These are phyloP conservation scores for Tricholoma matsutake DNA, from an alignment of 768 basidiomycete genomes.

Conservation along the genomic window DNA sequence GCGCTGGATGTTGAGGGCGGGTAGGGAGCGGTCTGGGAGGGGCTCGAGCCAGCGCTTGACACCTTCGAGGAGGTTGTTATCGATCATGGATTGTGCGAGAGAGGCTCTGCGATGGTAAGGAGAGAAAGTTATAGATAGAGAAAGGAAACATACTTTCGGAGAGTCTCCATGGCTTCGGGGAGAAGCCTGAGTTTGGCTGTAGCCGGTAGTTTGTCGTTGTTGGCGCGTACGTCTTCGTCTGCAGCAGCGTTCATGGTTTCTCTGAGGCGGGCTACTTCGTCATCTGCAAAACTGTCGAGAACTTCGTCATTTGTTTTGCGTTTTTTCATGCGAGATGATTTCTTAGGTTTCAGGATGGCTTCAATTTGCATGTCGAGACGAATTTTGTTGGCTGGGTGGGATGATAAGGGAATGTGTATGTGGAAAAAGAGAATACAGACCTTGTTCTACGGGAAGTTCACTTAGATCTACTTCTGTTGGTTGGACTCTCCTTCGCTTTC, in stretches of 20 bases:
- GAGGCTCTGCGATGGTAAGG: conserved; percentile 51
- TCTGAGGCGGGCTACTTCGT: conserved; percentile 85
- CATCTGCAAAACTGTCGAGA: conserved; percentile 85
- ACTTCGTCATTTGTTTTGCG: conserved; percentile 77
- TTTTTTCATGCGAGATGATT: conserved; percentile 63
- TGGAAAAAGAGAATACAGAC: conserved; percentile 35
- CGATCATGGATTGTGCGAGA: conserved; percentile 88
- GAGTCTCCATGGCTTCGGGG: conserved; percentile 86
- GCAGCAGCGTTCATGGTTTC: conserved; percentile 87
- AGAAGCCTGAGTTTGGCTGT: conserved; percentile 80
- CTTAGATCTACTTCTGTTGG: conserved; percentile 63
- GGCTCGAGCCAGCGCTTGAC: conserved; percentile 93
- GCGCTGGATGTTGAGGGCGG: conserved; percentile 93
- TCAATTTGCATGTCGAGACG: conserved; percentile 84
- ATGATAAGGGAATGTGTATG: not conserved
- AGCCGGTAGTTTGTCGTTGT: conserved; percentile 78
- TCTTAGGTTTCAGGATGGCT: conserved; percentile 81
- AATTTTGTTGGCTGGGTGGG: conserved; percentile 61
- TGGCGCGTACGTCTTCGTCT: conserved; percentile 78
- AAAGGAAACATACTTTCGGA: conserved; percentile 76
- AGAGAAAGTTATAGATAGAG: not conserved
- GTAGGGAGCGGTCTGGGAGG: conserved; percentile 86
- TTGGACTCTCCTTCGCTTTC: conserved; percentile 50
- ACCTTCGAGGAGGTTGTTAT: conserved; percentile 90
- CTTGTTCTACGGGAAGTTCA: conserved; percentile 75